Percentiles rank a stretch among this genome's conserved stretches.
phyloP scores from a whole-genome alignment of 164 flowering plant species.

The Pachysandra terminalis region DNA sequence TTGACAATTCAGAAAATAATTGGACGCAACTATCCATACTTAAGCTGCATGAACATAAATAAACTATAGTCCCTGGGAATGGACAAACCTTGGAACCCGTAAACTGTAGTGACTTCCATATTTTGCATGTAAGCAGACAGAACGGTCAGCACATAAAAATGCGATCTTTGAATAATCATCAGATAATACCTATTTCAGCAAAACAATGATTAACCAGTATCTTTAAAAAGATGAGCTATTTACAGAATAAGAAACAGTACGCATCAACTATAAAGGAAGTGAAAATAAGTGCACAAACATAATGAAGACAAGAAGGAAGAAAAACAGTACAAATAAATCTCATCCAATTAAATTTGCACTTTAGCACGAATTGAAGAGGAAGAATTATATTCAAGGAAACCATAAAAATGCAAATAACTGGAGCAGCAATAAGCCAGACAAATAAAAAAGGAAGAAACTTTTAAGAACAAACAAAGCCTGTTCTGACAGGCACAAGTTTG shows the following conservation, averaged over 20 bases:
- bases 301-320: not conserved
- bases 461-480: not conserved
- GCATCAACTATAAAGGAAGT: not conserved
- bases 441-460: not conserved
- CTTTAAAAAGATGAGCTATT: not conserved
- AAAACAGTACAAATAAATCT: too few relatives aligned
- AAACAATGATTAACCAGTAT: slow-evolving; percentile 8
- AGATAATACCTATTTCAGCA: slow-evolving; percentile 47
- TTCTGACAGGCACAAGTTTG: not conserved
- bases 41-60: not conserved
- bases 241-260: not conserved
- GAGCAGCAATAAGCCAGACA: not conserved
- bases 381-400: not conserved
- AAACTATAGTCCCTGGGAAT: not conserved
- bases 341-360: not conserved
- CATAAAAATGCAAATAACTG: not conserved
- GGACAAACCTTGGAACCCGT: slow-evolving; percentile 77
- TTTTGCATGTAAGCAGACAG: slow-evolving; percentile 83
- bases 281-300: not conserved
- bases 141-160: slow-evolving; percentile 90
- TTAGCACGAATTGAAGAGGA: not conserved
- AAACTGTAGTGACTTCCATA: slow-evolving; percentile 88
- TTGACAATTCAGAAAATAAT: not conserved
- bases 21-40: not conserved
- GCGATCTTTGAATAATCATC: slow-evolving; percentile 96